Base-by-base conservation (phyloP, 2,329 filamentous ascomycete species). In the Didymella pomorum region DNA sequence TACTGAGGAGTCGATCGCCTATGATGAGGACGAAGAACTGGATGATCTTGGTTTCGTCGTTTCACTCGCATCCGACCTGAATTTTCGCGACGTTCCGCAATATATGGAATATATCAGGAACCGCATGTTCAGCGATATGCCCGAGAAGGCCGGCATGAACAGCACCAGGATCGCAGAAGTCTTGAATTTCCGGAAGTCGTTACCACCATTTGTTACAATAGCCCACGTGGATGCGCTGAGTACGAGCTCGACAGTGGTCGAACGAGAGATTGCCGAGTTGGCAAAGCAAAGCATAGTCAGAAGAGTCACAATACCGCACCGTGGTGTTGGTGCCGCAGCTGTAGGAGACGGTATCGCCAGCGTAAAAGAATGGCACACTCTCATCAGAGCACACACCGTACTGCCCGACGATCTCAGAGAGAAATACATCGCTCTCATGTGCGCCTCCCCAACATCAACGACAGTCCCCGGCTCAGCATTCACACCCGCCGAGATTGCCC, bases 221-320 rank as follows among this genome's bases (percentile, higher is more conserved):
- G 84, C 87, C 1, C 89, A 93, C 71, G 73, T 93, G 7, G 84
- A 89, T 61, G 84, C 88, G 1, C 75, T 92, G 2, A 80, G 89
- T 43, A 77, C 76, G 10, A 87, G 85, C 2, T 85, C 89, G 1
- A 90, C 89, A 0, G 80, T 79, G 1, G 86, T 86, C 1, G 89
- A 92, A 74, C 81, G 89, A 44, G 89, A 91, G 71, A 81, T 90
- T 20, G 87, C 84, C 3, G 83, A 87, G 66, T 79, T 92, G 33
- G 75, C 84, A 18, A 78, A 81, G 12, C 79, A 79, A 11, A 88
- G 89, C 0, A 77, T 82, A 4, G 59, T 92, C 44, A 79, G 88
- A 41, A 86, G 85, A 70, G 80, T 92, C 11, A 81, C 84, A 2
- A 84, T 92, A n/a, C 84, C 87, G 12, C 79, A 84, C 35, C 79